A percentile compares a stretch with the other conserved stretches of the same genome.
These are phyloP conservation scores for Fusarium poae DNA, from an alignment of 2,329 filamentous ascomycete species.

Conservation along the genomic window DNA sequence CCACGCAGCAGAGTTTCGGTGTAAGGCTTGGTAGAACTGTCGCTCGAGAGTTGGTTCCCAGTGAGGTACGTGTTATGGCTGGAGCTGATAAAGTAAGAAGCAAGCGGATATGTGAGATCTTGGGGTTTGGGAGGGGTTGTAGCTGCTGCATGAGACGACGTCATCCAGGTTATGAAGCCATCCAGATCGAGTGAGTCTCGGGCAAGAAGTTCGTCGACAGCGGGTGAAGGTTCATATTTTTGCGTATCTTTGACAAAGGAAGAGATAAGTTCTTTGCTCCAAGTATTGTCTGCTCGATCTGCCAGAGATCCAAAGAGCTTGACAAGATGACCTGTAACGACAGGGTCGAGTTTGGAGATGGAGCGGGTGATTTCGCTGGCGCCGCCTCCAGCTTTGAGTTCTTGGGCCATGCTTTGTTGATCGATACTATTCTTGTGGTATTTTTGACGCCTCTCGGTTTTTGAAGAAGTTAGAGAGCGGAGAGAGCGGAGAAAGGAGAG, in stretches of 20 bases:
- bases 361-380: conserved; percentile 57
- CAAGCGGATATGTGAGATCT: conserved; percentile 80
- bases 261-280: conserved; percentile 61
- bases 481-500: conserved; percentile 40
- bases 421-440: not conserved
- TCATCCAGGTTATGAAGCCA: conserved; percentile 69
- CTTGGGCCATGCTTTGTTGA: conserved; percentile 32
- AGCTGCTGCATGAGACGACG: conserved; percentile 61
- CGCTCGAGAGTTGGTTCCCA: conserved; percentile 87
- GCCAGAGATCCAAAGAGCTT: conserved; percentile 62
- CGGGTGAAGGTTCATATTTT: conserved; percentile 53
- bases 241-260: conserved; percentile 64
- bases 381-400: conserved; percentile 62
- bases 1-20: conserved; percentile 85
- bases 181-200: conserved; percentile 59
- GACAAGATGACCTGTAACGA: conserved; percentile 59
- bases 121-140: conserved; percentile 57
- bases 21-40: conserved; percentile 89
- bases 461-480: conserved; percentile 12
- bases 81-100: conserved; percentile 93
- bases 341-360: conserved; percentile 58
- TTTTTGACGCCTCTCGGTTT: conserved; percentile 11
- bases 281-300: conserved; percentile 56
- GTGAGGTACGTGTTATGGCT: conserved; percentile 96
- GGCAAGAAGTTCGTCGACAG: conserved; percentile 47